Conservation (phyloP, 1,139 yeast species). For the Arxiozyma slooffiae region DNA sequence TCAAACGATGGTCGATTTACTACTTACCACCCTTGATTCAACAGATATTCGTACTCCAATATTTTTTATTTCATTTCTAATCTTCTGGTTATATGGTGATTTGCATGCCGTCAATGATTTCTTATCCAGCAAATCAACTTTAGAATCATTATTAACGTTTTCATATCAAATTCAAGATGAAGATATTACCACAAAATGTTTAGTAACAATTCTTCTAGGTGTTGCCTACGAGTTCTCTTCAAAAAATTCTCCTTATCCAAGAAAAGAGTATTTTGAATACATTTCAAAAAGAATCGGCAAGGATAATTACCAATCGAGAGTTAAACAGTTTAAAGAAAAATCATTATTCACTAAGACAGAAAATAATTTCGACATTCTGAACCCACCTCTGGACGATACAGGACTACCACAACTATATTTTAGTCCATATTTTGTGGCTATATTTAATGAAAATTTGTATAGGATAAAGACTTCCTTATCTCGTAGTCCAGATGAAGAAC, state of each 20-base stretch:
- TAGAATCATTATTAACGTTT: slow-evolving; percentile 60
- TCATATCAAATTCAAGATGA: slow-evolving; percentile 54
- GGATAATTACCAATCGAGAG: slow-evolving; percentile 66
- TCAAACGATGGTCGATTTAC: slow-evolving; percentile 70
- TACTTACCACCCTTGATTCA: slow-evolving; percentile 54
- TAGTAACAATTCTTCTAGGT: slow-evolving; percentile 66
- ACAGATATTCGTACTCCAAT: slow-evolving; percentile 69
- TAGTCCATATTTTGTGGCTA: slow-evolving; percentile 50
- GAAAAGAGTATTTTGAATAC: slow-evolving; percentile 53
- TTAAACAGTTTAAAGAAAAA: slow-evolving; percentile 61
- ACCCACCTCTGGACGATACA: slow-evolving; percentile 55
- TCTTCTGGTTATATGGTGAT: slow-evolving; percentile 74
- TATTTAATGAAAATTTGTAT: slow-evolving; percentile 60
- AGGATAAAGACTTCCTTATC: slow-evolving; percentile 64
- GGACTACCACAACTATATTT: slow-evolving; percentile 83
- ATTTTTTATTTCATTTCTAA: slow-evolving; percentile 67
- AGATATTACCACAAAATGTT: slow-evolving; percentile 58
- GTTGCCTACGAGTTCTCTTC: slow-evolving; percentile 75
- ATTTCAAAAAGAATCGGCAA: slow-evolving; percentile 58
- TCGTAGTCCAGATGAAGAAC: slow-evolving; percentile 65
- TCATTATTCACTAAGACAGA: slow-evolving; percentile 48
- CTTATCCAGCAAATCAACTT: slow-evolving; percentile 52
- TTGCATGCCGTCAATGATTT: slow-evolving; percentile 67
- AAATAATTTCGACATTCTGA: slow-evolving; percentile 35
- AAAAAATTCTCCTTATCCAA: slow-evolving; percentile 56